Conservation (phyloP, 129 eudicot genomes). For the Pulicaria dysenterica region DNA sequence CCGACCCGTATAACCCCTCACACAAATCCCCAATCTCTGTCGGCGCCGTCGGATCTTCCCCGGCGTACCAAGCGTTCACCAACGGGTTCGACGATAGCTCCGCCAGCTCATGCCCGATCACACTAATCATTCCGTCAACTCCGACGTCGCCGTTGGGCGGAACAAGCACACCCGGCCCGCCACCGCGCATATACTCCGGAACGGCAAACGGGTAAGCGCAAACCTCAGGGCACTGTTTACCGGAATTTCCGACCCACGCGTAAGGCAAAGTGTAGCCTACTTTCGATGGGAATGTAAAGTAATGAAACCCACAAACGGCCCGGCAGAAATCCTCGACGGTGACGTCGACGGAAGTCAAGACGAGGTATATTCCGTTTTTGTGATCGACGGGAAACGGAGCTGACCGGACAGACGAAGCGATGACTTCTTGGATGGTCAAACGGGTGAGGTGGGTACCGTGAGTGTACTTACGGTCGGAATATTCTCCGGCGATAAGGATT, state of each 20-base stretch:
- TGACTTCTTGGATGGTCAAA: slow-evolving; percentile 63
- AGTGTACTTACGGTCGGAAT: slow-evolving; percentile 55
- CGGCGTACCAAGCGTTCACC: slow-evolving; percentile 79
- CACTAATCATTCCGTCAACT: slow-evolving; percentile 73
- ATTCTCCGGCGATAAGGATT: slow-evolving; percentile 45
- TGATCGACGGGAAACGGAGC: slow-evolving; percentile 75
- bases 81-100: slow-evolving; percentile 72
- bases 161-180: slow-evolving; percentile 47
- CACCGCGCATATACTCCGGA: slow-evolving; percentile 66
- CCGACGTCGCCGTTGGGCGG: slow-evolving; percentile 73
- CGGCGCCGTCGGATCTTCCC: slow-evolving; percentile 73
- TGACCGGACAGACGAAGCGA: slow-evolving; percentile 51
- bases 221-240: slow-evolving; percentile 78
- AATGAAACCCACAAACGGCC: slow-evolving; percentile 87
- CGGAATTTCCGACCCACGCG: slow-evolving; percentile 93
- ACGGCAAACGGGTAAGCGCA: slow-evolving; percentile 92
- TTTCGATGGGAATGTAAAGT: slow-evolving; percentile 79
- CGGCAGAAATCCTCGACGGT: slow-evolving; percentile 77
- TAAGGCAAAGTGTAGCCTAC: slow-evolving; percentile 89
- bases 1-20: slow-evolving; percentile 73
- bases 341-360: slow-evolving; percentile 67
- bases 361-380: slow-evolving; percentile 68
- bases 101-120: slow-evolving; percentile 70
- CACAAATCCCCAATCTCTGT: slow-evolving; percentile 81
- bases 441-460: slow-evolving; percentile 76